phyloP scores from a whole-genome alignment of 2,329 filamentous ascomycete genomes.

The Hypoxylon sp. region DNA sequence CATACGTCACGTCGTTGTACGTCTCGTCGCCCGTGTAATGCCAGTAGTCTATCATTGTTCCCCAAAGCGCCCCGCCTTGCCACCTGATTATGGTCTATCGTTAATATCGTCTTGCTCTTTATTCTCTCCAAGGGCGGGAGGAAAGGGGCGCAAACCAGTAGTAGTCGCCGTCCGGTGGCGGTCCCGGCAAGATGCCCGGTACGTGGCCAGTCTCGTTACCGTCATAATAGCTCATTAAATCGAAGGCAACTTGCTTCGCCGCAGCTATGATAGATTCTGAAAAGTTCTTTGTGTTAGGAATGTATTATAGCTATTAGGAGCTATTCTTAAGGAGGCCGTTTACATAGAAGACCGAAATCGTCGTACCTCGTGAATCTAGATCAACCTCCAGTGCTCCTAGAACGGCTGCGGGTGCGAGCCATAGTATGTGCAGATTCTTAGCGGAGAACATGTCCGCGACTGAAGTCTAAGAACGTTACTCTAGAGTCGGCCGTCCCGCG shows the following conservation, averaged over 20 bases:
- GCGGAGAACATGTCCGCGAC: slow-evolving; percentile 42
- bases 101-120: slow-evolving; percentile 7
- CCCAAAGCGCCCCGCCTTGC: slow-evolving; percentile 68
- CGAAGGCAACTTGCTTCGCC: slow-evolving; percentile 49
- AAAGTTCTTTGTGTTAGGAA: slow-evolving; percentile 4
- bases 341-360: not conserved
- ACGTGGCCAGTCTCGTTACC: slow-evolving; percentile 62
- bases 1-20: slow-evolving; percentile 64
- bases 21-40: slow-evolving; percentile 67
- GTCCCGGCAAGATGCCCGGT: slow-evolving; percentile 49
- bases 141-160: slow-evolving; percentile 48
- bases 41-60: slow-evolving; percentile 69
- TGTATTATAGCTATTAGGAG: not conserved
- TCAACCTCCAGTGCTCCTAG: slow-evolving; percentile 51
- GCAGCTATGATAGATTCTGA: slow-evolving; percentile 51
- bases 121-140: not conserved
- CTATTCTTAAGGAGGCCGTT: not conserved
- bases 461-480: slow-evolving; percentile 11
- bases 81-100: slow-evolving; percentile 59
- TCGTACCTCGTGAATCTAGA: slow-evolving; percentile 49
- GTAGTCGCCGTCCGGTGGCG: slow-evolving; percentile 50
- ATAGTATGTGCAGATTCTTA: slow-evolving; percentile 43
- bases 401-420: slow-evolving; percentile 47
- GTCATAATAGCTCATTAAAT: slow-evolving; percentile 50
- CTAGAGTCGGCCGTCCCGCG: slow-evolving; percentile 10